Percentiles rank a stretch among this genome's conserved stretches.
These are phyloP conservation scores for Floccularia luteovirens DNA, from an alignment of 768 basidiomycete genomes.

Conservation along the genomic window DNA sequence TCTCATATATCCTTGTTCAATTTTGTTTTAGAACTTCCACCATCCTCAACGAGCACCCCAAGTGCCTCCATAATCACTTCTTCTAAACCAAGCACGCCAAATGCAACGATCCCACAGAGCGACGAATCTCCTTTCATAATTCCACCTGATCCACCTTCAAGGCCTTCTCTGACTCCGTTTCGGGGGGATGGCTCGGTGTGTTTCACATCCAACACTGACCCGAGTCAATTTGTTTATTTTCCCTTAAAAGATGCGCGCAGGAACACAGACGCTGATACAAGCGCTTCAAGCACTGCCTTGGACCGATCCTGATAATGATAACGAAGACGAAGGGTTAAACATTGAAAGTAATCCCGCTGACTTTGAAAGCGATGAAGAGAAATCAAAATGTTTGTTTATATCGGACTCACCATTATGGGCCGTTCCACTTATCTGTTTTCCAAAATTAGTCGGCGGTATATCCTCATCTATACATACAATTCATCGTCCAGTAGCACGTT, in stretches of 20 bases:
- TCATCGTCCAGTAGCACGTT: constrained; percentile 71
- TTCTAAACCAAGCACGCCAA: constrained; percentile 13
- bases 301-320: constrained; percentile 66
- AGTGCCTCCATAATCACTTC: constrained; percentile 20
- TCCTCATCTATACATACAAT: constrained; percentile 88
- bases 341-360: constrained; percentile 34
- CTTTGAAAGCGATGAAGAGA: constrained; percentile 64
- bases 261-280: constrained; percentile 86
- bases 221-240: constrained; percentile 7
- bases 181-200: constrained; percentile 68
- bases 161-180: constrained; percentile 45
- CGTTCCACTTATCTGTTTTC: constrained; percentile 3
- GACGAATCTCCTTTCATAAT: constrained; percentile 56
- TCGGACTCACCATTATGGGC: constrained; percentile 1
- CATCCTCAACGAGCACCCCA: constrained; percentile 18
- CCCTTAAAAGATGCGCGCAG: constrained; percentile 89
- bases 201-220: constrained; percentile 7
- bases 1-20: background rate
- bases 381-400: constrained; percentile 21
- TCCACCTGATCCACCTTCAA: constrained; percentile 59
- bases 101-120: constrained; percentile 7
- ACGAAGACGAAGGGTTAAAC: constrained; percentile 52
- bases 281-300: constrained; percentile 82
- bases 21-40: constrained; percentile 4
- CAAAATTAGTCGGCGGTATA: constrained; percentile 34